Conservation (phyloP, 2,329 filamentous ascomycete genomes). For the Botrytis galanthina region DNA sequence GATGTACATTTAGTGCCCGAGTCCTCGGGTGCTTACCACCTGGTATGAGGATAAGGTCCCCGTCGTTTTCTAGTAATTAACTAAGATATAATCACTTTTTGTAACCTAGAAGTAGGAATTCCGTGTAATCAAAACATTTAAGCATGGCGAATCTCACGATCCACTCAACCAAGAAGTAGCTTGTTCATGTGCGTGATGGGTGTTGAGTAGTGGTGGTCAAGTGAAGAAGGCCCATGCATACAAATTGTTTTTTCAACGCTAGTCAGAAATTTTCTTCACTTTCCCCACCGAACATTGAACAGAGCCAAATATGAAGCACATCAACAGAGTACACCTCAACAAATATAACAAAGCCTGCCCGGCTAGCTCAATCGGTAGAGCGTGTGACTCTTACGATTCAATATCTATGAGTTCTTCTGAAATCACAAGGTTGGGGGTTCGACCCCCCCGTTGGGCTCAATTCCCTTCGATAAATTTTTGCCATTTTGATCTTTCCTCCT, state of each 20-base stretch:
- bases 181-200: background rate
- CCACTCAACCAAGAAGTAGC: background rate
- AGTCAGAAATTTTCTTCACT: constrained; percentile 3
- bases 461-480: background rate
- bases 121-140: background rate
- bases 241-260: background rate
- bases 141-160: background rate
- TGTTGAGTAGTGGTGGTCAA: background rate
- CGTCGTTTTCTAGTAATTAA: background rate
- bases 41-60: too few relatives aligned
- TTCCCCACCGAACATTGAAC: background rate
- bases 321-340: background rate
- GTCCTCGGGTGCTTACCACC: background rate
- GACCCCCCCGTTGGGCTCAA: constrained; percentile 18
- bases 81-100: background rate
- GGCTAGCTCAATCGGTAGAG: constrained; percentile 39
- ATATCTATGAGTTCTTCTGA: constrained; percentile 8
- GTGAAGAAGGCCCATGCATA: background rate
- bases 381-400: constrained; percentile 35
- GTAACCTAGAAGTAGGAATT: too few relatives aligned
- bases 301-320: background rate
- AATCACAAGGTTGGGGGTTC: constrained; percentile 19
- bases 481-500: background rate
- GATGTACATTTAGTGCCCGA: background rate
- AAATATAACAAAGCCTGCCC: constrained; percentile 22